Conservation (phyloP, 371 early-diverging fungal species). For the Mucor circinelloides region DNA sequence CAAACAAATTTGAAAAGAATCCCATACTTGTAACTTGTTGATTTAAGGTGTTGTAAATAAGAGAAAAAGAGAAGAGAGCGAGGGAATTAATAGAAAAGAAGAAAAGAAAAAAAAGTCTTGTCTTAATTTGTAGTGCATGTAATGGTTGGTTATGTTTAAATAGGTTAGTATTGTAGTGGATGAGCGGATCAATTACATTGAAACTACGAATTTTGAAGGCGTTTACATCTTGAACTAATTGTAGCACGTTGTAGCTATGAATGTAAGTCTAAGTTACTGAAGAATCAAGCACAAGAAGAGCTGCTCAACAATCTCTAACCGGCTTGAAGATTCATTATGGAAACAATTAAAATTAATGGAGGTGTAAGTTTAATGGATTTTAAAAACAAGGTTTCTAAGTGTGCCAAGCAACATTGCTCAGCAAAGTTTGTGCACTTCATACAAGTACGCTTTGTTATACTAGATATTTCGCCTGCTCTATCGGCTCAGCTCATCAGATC, state of each 20-base stretch:
- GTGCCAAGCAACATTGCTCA: no score
- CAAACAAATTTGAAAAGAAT: slow-evolving; percentile 20
- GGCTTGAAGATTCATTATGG: no score
- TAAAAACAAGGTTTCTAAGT: no score
- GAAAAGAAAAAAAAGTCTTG: background rate
- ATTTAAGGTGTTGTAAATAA: background rate
- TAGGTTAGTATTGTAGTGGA: background rate
- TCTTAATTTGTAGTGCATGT: background rate
- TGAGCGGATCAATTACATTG: background rate
- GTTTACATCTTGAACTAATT: background rate
- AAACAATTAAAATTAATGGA: no score
- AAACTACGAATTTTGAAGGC: background rate
- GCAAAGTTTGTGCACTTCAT: no score
- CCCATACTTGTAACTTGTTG: slow-evolving; percentile 7
- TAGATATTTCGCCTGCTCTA: no score
- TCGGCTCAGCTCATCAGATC: no score
- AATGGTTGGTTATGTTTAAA: background rate
- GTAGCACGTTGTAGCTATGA: background rate
- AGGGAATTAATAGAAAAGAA: background rate
- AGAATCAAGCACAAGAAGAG: no score
- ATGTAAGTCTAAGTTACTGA: no score
- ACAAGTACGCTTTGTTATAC: no score
- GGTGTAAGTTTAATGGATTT: no score
- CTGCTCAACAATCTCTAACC: no score
- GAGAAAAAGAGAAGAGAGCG: background rate